Conservation (phyloP, 495 filamentous ascomycete genomes). For the Pseudoneurospora amorphoporcata region DNA sequence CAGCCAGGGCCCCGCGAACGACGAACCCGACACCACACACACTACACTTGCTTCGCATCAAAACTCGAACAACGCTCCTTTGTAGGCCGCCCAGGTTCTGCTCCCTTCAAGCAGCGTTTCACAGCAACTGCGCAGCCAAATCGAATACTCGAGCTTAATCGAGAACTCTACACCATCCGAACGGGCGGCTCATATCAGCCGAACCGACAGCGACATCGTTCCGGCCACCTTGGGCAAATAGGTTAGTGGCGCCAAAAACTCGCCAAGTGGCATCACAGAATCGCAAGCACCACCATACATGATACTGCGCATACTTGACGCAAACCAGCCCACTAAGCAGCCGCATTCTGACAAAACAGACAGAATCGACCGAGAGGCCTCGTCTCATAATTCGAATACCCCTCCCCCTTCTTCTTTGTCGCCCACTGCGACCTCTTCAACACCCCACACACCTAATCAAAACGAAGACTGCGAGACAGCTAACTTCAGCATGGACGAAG, state of each 20-base stretch:
- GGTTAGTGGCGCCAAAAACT: not conserved
- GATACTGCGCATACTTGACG: not conserved
- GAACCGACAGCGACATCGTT: conserved; percentile 8
- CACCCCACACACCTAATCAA: not conserved
- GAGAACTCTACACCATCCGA: not conserved
- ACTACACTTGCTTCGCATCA: not conserved
- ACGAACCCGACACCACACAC: not conserved
- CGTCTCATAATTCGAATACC: not conserved
- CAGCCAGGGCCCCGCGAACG: not conserved
- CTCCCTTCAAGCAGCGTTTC: conserved; percentile 13
- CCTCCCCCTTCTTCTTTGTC: not conserved
- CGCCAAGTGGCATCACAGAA: not conserved
- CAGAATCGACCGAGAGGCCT: not conserved
- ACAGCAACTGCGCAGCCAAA: conserved; percentile 12
- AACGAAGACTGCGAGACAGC: not conserved
- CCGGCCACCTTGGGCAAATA: conserved; percentile 10
- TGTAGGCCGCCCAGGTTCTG: conserved; percentile 22
- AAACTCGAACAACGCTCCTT: not conserved
- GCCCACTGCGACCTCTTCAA: not conserved
- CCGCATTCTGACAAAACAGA: not conserved
- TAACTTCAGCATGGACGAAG: not conserved
- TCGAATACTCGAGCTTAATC: not conserved
- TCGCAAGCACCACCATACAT: not conserved
- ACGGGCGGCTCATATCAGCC: not conserved
- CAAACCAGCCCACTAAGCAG: not conserved